Conservation (phyloP, 2,329 filamentous ascomycete genomes). For the Neofusicoccum kwambonambiense region DNA sequence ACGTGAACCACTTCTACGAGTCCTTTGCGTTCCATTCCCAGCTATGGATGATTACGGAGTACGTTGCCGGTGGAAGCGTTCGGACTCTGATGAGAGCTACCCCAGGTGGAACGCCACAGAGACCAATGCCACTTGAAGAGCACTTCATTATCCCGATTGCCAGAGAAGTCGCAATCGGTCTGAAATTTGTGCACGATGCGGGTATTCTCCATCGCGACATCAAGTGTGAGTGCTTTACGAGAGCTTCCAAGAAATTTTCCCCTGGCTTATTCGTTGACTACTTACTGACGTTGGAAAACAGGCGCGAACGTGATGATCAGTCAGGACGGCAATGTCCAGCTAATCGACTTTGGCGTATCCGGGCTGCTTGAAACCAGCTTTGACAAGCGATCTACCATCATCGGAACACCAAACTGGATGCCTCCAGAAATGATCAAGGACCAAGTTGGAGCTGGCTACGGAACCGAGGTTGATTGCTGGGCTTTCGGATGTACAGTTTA, state of each 20-base stretch:
- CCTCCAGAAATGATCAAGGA: conserved; percentile 67
- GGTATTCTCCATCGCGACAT: conserved; percentile 66
- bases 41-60: conserved; percentile 87
- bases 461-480: conserved; percentile 69
- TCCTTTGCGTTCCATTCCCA: conserved; percentile 74
- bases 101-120: conserved; percentile 21
- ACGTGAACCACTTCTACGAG: conserved; percentile 80
- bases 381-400: conserved; percentile 76
- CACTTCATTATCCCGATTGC: conserved; percentile 64
- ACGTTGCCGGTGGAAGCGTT: conserved; percentile 81
- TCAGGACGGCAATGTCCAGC: conserved; percentile 72
- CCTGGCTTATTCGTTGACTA: neutral
- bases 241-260: neutral
- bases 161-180: conserved; percentile 60
- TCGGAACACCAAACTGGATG: conserved; percentile 86
- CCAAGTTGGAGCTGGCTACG: conserved; percentile 39
- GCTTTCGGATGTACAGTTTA: conserved; percentile 78
- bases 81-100: conserved; percentile 54
- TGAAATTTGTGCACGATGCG: conserved; percentile 64
- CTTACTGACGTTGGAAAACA: conserved; percentile 23
- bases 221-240: conserved; percentile 48
- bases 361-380: conserved; percentile 73
- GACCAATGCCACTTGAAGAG: conserved; percentile 53
- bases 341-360: conserved; percentile 83
- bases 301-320: conserved; percentile 77